A percentile compares a stretch with the other conserved stretches of the same genome.
phyloP scores from a whole-genome alignment of 1,139 yeast species.

The Geotrichum carabidarum region DNA sequence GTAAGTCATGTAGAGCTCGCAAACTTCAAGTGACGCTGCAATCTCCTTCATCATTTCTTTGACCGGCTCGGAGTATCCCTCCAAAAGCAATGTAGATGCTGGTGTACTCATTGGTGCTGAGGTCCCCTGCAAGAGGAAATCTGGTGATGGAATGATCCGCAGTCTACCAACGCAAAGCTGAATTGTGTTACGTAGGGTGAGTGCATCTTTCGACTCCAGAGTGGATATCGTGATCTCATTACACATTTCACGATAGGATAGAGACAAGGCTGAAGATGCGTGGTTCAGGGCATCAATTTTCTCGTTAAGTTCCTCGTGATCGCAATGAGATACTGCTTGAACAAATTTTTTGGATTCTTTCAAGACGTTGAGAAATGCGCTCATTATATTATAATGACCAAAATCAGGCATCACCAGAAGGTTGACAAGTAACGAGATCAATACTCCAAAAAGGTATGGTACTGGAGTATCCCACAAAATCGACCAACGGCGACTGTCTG shows the following conservation, averaged over 20 bases:
- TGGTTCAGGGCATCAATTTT: conserved; percentile 32
- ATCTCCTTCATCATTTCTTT: conserved; percentile 20
- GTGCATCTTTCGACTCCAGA: conserved; percentile 36
- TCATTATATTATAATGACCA: conserved; percentile 35
- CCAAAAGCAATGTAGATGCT: neutral
- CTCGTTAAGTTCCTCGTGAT: conserved; percentile 25
- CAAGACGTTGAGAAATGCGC: conserved; percentile 22
- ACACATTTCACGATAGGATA: conserved; percentile 43
- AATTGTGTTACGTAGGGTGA: conserved; percentile 40
- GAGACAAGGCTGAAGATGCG: conserved; percentile 38
- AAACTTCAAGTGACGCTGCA: conserved; percentile 19
- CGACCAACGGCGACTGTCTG: conserved; percentile 34
- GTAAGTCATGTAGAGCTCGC: conserved; percentile 20
- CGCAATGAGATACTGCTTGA: conserved; percentile 20
- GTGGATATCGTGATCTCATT: conserved; percentile 42
- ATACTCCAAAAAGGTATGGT: conserved; percentile 44
- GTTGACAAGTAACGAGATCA: conserved; percentile 40
- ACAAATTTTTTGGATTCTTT: conserved; percentile 22
- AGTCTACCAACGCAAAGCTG: conserved; percentile 42
- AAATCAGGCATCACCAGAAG: conserved; percentile 40
- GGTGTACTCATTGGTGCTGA: neutral
- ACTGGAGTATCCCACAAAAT: conserved; percentile 43
- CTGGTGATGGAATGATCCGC: conserved; percentile 40
- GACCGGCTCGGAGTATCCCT: conserved; percentile 14
- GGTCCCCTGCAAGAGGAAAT: neutral